Conservation (phyloP, 345 rosid species). For the Cardamine resedifolia region DNA sequence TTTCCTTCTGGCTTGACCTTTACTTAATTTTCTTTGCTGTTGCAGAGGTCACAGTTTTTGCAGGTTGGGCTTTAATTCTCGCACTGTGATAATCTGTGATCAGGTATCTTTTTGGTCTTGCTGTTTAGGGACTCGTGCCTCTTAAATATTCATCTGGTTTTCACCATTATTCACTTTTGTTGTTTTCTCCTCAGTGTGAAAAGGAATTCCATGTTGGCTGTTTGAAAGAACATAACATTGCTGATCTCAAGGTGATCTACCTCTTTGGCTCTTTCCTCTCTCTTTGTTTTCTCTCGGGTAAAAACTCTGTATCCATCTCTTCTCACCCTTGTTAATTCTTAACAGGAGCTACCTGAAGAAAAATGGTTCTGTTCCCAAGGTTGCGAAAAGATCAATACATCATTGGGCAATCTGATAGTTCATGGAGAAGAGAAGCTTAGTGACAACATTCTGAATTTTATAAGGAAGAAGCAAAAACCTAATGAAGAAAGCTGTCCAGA, state of each 20-base stretch:
- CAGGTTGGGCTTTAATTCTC: constrained; percentile 68
- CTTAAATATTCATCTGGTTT: constrained; percentile 13
- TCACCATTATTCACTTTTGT: constrained; percentile 20
- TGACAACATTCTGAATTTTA: constrained; percentile 45
- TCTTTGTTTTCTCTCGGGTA: neutral
- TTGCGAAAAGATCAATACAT: constrained; percentile 54
- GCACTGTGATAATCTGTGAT: constrained; percentile 88
- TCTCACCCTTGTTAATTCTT: constrained; percentile 8
- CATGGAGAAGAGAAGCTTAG: constrained; percentile 81
- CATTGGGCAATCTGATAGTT: constrained; percentile 52
- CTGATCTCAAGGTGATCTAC: constrained; percentile 72
- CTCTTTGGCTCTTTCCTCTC: constrained; percentile 15
- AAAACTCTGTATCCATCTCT: neutral
- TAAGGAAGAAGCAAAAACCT: constrained; percentile 46
- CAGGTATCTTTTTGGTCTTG: constrained; percentile 55
- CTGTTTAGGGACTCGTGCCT: neutral
- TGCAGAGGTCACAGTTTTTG: constrained; percentile 76
- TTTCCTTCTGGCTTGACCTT: constrained; percentile 12
- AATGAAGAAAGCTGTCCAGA: constrained; percentile 39
- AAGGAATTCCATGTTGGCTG: constrained; percentile 96
- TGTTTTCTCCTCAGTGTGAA: constrained; percentile 64
- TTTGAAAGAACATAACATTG: constrained; percentile 72
- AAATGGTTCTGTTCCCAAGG: constrained; percentile 79
- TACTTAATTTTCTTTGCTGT: constrained; percentile 13
- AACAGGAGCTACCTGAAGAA: constrained; percentile 86